Base-by-base conservation (phyloP, 768 basidiomycete genomes). In the Gyrodon lividus region DNA sequence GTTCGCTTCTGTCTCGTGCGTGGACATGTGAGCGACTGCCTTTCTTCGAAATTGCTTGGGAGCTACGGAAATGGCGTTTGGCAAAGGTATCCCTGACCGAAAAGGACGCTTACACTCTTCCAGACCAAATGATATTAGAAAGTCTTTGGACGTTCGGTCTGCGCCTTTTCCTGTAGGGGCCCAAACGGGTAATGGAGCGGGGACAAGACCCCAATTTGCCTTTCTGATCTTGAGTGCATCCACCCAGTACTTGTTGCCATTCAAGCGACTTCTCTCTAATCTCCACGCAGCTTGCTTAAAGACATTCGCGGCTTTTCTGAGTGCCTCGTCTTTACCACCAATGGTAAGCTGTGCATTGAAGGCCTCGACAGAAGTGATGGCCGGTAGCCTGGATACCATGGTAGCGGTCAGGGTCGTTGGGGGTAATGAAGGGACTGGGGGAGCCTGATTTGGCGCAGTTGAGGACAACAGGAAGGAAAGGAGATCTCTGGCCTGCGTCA, bases 111-210 rank as follows among this genome's bases (percentile, higher is more conserved):
- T 50, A 92, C 91, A 87, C 72, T 89, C 86, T 70, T 91, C 89
- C 10, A 93, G 69, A 12, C 89, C 89, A 59, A 84, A 92, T 3
- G 87, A 84, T 49, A 93, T 75, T 41, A 89, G 67, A 60, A 92
- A 90, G 59, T 93, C 91, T 57, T 84, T 90, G 0, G 86, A 81
- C 4, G 89, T 86, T 69, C 81, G 84, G 61, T 92, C 90, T 7
- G 85, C 81, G 23, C 87, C 87, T 68, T 89, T 89, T 13, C 86
- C 89, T 0, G 76, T 83, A 0, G 82, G 72, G 22, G 85, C 78
- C 34, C 88, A 89, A 35, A 73, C 70, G 13, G 87, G 89, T 34
- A 91, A 75, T 20, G 90, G 89, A 8, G 89, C 87, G 28, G 89
- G 87, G 38, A 86, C 79, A 30, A 93, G 70, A 13, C 86, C 79